Base-by-base conservation (phyloP, 108 stramenopile genomes). In the Seminavis robusta region DNA sequence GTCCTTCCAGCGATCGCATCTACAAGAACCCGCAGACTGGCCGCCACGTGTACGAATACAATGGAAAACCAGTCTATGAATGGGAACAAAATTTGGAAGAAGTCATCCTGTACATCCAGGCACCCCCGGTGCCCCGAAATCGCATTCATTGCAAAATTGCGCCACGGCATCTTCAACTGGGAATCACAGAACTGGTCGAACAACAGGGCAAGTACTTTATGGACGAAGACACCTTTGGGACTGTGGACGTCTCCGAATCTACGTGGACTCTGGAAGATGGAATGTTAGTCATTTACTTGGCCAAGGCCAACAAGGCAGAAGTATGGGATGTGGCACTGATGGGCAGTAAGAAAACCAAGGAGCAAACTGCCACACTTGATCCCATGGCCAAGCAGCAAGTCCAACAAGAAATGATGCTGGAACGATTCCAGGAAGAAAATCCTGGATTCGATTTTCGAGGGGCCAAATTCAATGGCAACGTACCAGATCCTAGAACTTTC, bases 391-490 rank as follows among this genome's bases (percentile, higher is more conserved):
- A 74, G 25, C 83, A 91, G 65, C 85, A 93, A 34, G 86, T 94
- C 42, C 77, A 87, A 60, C 83, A 95, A 49, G 64, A 90, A 51
- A 40, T 99, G 23, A 84, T 98, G 89, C 56, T 97, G 15, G 96
- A 99, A 69, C 53, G 97, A 41, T 99, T 96, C 61, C 84, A 89
- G 61, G 91, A 86, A 69, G 92, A 95, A 65, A 63, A 97, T 79
- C 94, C 96, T 13, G 97, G 97, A 17, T 95, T 99, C 55, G 97
- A 99, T 63, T 99, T 99, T 86, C 75, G 95, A 17, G 82, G 79
- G 33, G 98, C 98, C 17, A 78, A 92, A 20, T 97, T 99, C 60
- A 98, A 94, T 76, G 98, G 98, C 0, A 57, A 71, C 25, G 94
- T 95, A 10, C 98, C 98, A 8, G 97, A 99, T 71, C 84, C 98